Conservation (phyloP, 192 early-diverging fungal species). For the Geranomyces variabilis region DNA sequence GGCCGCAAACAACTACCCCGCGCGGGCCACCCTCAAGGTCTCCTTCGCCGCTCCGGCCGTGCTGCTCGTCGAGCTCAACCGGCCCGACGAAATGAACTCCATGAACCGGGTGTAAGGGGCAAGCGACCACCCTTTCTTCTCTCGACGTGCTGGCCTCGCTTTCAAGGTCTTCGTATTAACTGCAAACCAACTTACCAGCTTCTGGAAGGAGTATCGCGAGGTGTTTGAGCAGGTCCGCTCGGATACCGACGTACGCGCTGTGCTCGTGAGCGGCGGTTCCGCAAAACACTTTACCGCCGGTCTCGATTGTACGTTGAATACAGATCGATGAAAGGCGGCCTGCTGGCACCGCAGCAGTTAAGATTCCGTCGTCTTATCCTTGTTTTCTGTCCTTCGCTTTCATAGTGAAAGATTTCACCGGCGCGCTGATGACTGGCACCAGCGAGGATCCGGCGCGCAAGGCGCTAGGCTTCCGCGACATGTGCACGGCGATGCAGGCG, state of each 20-base stretch:
- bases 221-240: constrained; percentile 61
- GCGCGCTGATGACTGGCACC: neutral
- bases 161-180: too few relatives aligned
- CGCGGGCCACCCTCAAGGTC: neutral
- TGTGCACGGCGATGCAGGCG: constrained; percentile 41
- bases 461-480: constrained; percentile 36
- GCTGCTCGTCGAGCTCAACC: constrained; percentile 80
- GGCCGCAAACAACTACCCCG: neutral
- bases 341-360: constrained; percentile 13
- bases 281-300: constrained; percentile 84
- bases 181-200: constrained; percentile 44
- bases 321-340: too few relatives aligned
- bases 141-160: neutral
- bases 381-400: too few relatives aligned
- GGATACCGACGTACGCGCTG: constrained; percentile 73
- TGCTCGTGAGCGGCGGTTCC: constrained; percentile 77
- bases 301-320: constrained; percentile 70
- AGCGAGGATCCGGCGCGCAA: constrained; percentile 42
- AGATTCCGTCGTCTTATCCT: neutral
- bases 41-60: constrained; percentile 41
- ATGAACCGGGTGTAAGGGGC: constrained; percentile 70
- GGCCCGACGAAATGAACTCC: constrained; percentile 82
- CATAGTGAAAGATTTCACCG: constrained; percentile 14
- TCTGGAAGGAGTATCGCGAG: constrained; percentile 67
- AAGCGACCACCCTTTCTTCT: constrained; percentile 12